Evolutionary conservation across 2,329 filamentous ascomycete species (phyloP), one percentile per base, ranked within the genome.

Genomic region (Drechslerella dactyloides): DNA sequence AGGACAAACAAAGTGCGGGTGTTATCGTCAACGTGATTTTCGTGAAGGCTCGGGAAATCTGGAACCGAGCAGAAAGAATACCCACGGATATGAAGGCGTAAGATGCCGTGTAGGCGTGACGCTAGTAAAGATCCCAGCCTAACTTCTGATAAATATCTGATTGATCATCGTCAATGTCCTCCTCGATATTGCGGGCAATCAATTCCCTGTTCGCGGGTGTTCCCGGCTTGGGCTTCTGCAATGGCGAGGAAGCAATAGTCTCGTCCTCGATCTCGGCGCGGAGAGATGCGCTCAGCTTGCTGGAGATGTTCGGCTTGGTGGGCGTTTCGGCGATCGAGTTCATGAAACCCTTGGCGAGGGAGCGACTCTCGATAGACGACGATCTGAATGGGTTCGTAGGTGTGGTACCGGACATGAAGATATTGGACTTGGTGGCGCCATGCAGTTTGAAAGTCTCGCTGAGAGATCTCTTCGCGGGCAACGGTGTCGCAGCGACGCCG

Each of bases 131-230:
- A 59, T 69, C 57, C 79, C 79, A 80, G 56, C 79, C 79, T 27
- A 80, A 74, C 6, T 73, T 62, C 60, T 78, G 76, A 70, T 80
- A 80, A 37, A 80, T 78, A 40, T 76, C 78, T 10, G 76, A 63
- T 33, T 76, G 75, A 37, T 72, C 73, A 19, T 62, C 62, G 11
- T 59, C 68, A 21, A 70, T 35, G 23, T 63, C 53, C 1, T 70
- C 65, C 33, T 63, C 44, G 3, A 70, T 23, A 48, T 70, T 70
- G 23, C 65, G 65, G 21, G 53, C 54, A n/a, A 70, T 42, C 7
- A 58, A 54, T 40, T 54, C 53, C 19, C 65, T 40, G 21, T 64
- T 72, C 1, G 51, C 60, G n/a, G 68, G 68, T 5, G 60, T 65
- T 40, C 68, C 68, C 6, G 68, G 68, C 21, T 72, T 72, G 19